Percentiles rank a stretch among this genome's conserved stretches.
These are phyloP conservation scores for Cladosporium sp. DNA, from an alignment of 2,329 filamentous ascomycete genomes.

Conservation along the genomic window DNA sequence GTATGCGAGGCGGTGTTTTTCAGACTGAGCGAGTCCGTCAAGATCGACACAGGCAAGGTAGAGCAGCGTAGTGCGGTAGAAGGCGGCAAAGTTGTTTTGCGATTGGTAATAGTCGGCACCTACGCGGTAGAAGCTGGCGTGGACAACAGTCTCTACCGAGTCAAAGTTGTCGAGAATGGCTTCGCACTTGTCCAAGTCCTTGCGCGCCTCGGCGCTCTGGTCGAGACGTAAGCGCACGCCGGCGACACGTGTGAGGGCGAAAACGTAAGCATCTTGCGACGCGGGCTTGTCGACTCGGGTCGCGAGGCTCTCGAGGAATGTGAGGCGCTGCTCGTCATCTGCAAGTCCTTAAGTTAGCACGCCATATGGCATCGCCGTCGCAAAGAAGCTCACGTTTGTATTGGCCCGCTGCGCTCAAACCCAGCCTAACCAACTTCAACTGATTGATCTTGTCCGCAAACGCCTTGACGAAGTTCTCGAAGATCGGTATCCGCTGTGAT, in stretches of 20 bases:
- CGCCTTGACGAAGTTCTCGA: slow-evolving; percentile 88
- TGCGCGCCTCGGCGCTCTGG: slow-evolving; percentile 74
- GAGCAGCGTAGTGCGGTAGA: slow-evolving; percentile 95
- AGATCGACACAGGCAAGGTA: slow-evolving; percentile 96
- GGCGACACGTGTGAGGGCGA: slow-evolving; percentile 84
- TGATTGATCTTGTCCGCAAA: slow-evolving; percentile 99
- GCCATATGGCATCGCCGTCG: background rate
- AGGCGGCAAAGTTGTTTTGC: slow-evolving; percentile 88
- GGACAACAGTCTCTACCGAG: slow-evolving; percentile 88
- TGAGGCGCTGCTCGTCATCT: slow-evolving; percentile 83
- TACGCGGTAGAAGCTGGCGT: slow-evolving; percentile 92
- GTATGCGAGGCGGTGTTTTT: slow-evolving; percentile 79
- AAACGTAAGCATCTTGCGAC: slow-evolving; percentile 93
- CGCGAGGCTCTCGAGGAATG: slow-evolving; percentile 75
- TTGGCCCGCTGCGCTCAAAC: slow-evolving; percentile 78
- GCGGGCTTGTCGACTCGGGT: slow-evolving; percentile 86
- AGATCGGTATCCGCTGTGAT: slow-evolving; percentile 79
- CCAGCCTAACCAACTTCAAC: slow-evolving; percentile 88
- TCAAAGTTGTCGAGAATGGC: slow-evolving; percentile 86
- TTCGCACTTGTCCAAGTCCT: slow-evolving; percentile 82
- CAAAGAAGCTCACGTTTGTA: slow-evolving; percentile 57
- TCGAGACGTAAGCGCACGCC: slow-evolving; percentile 75
- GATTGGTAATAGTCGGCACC: slow-evolving; percentile 90
- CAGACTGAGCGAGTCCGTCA: slow-evolving; percentile 62
- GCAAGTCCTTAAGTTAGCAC: background rate